Conservation (phyloP, 2,329 filamentous ascomycete genomes). For the Blumeriella jaapii region DNA sequence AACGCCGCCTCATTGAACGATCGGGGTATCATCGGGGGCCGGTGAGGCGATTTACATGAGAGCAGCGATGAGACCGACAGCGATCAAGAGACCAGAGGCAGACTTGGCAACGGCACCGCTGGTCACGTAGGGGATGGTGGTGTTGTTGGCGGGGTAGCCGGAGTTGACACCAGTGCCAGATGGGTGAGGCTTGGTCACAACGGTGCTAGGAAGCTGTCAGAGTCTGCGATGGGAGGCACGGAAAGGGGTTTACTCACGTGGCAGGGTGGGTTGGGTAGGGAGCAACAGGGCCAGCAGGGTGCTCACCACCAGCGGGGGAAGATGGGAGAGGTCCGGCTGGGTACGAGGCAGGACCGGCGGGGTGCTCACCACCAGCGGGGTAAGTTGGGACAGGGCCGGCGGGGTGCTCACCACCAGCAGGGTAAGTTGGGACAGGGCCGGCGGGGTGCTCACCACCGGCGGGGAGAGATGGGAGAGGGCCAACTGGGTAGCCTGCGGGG, state of each 20-base stretch:
- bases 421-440: neutral
- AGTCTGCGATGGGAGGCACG: neutral
- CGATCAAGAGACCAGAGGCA: constrained; percentile 17
- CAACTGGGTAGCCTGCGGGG: constrained; percentile 1
- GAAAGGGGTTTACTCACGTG: neutral
- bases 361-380: neutral
- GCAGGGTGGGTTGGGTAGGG: constrained; percentile 5
- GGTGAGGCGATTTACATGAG: constrained; percentile 13
- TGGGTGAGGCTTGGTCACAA: constrained; percentile 5
- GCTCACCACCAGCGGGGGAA: neutral
- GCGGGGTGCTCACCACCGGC: neutral
- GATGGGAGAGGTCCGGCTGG: too few species aligned
- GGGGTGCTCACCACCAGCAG: neutral
- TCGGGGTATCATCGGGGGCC: too few species aligned
- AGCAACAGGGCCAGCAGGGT: constrained; percentile 1
- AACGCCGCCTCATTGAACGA: too few species aligned
- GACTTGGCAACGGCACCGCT: constrained; percentile 14
- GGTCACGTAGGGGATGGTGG: constrained; percentile 8
- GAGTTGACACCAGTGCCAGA: constrained; percentile 1
- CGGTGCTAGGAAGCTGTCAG: neutral
- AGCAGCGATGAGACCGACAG: constrained; percentile 16
- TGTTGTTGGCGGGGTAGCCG: constrained; percentile 4
- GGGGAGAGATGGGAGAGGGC: neutral
- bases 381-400: neutral
- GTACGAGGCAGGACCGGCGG: too few species aligned